Evolutionary conservation across 192 early-diverging fungal genomes (phyloP), one percentile per base, ranked within the genome.

Genomic region (Kappamyces sp.): DNA sequence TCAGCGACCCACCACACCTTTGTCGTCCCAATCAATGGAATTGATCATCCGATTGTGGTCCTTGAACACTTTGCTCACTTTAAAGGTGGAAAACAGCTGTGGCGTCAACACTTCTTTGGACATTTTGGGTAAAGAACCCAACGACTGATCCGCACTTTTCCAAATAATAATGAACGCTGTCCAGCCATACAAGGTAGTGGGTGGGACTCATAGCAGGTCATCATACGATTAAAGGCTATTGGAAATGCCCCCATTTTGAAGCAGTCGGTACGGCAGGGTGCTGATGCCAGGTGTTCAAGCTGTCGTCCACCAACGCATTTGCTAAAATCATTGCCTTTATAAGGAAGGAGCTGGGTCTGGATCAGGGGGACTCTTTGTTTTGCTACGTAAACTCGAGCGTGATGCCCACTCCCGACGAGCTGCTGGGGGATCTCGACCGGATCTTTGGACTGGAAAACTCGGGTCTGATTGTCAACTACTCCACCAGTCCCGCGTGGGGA

Each of bases 21-120:
- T n/a, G 40, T 58, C 55, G 58, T 91, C 87, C 71, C 88, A 97
- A 64, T 90, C 88, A 2, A 94, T 49, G 5, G 94, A 93, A 1
- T 82, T 91, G 47, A 94, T 81, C 6, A 72, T 63, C 35, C 76
- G 69, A 3, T 76, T 83, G 67, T 92, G 84, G 69, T 93, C 86
- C 9, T 76, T 69, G 59, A 95, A 92, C 13, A 84, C 72, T 66
- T 92, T 93, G 38, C 82, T 71, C 55, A 83, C 51, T 61, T 23
- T 49, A 60, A 54, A 60, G 54, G 23, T 23, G 23, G 23, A 23
- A 23, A 23, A 23, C 23, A 23, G 23, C 23, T 23, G 23, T 23
- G 23, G 23, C 23, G 23, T 23, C 23, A 23, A 23, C 23, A 23
- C 23, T 23, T 23, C 23, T 23, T 23, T 23, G 23, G 23, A 23